These are phyloP conservation scores for Saprolegnia parasitica DNA, from an alignment of 352 stramenopile species.

Conservation along the genomic window DNA sequence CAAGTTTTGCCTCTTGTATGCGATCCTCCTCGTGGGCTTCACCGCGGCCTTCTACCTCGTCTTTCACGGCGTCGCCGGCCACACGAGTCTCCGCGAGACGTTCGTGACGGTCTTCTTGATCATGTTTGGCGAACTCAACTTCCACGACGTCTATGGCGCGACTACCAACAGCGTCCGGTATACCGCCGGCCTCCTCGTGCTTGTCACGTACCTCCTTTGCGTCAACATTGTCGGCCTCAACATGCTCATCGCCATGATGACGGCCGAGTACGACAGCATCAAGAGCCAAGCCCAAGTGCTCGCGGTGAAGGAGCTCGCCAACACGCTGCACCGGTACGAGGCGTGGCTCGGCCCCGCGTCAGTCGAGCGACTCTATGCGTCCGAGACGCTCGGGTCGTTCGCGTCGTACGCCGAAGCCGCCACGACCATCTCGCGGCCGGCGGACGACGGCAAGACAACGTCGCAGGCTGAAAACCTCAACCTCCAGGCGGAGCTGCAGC, in stretches of 20 bases:
- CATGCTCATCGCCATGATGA: constrained; percentile 52
- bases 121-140: constrained; percentile 55
- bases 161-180: constrained; percentile 40
- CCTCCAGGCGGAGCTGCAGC: too few species aligned
- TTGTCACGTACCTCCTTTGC: constrained; percentile 50
- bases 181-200: constrained; percentile 39
- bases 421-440: too few species aligned
- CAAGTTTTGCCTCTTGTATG: constrained; percentile 52
- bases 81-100: constrained; percentile 44
- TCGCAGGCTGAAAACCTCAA: too few species aligned
- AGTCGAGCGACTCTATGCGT: constrained; percentile 39
- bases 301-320: constrained; percentile 42
- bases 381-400: not conserved
- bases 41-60: constrained; percentile 44
- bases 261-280: constrained; percentile 54
- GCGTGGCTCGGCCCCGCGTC: constrained; percentile 42
- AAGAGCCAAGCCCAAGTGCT: constrained; percentile 50
- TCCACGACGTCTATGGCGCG: constrained; percentile 48
- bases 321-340: constrained; percentile 50
- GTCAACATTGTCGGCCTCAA: constrained; percentile 57
- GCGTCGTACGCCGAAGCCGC: not conserved
- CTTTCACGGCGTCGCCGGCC: constrained; percentile 40
- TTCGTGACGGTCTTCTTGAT: constrained; percentile 55
- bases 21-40: constrained; percentile 48
- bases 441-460: too few species aligned